phyloP scores from a whole-genome alignment of 2,329 filamentous ascomycete genomes.

The Colletotrichum kahawae region DNA sequence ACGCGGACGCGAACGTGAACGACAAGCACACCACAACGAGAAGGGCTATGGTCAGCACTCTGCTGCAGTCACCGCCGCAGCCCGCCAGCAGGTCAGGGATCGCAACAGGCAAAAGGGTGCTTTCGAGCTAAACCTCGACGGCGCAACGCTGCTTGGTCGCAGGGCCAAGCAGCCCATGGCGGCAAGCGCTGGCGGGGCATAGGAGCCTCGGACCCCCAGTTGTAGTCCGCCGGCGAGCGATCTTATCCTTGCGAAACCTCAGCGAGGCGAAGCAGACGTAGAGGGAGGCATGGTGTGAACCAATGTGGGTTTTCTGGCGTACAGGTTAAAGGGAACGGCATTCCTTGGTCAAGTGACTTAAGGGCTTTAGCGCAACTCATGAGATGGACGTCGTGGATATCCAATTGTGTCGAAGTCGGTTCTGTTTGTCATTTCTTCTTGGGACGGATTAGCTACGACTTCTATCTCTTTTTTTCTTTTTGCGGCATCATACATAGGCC shows the following conservation, averaged over 20 bases:
- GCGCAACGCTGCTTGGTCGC: slow-evolving; percentile 85
- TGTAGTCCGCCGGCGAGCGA: neutral
- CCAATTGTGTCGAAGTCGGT: slow-evolving; percentile 10
- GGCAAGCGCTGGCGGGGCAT: slow-evolving; percentile 41
- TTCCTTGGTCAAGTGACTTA: slow-evolving; percentile 13
- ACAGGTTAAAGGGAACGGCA: slow-evolving; percentile 13
- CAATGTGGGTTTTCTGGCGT: slow-evolving; percentile 6
- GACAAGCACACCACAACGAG: slow-evolving; percentile 38
- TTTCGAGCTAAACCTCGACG: slow-evolving; percentile 92
- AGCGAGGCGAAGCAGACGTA: neutral
- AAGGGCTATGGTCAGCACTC: slow-evolving; percentile 91
- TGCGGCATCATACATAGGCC: slow-evolving; percentile 18
- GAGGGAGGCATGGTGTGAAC: neutral
- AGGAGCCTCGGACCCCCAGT: slow-evolving; percentile 12
- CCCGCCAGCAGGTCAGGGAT: slow-evolving; percentile 77
- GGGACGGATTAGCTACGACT: slow-evolving; percentile 5
- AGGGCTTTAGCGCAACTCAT: slow-evolving; percentile 18
- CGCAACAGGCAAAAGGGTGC: slow-evolving; percentile 74
- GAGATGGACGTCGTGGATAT: slow-evolving; percentile 19
- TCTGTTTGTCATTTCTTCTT: slow-evolving; percentile 4
- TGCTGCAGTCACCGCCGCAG: slow-evolving; percentile 81
- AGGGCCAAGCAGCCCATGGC: slow-evolving; percentile 58
- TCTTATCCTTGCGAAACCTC: neutral
- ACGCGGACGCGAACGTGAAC: slow-evolving; percentile 56
- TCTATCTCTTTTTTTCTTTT: neutral